Evolutionary conservation across 2,329 filamentous ascomycete genomes (phyloP).

Genomic region (Trichoderma brevicompactum): DNA sequence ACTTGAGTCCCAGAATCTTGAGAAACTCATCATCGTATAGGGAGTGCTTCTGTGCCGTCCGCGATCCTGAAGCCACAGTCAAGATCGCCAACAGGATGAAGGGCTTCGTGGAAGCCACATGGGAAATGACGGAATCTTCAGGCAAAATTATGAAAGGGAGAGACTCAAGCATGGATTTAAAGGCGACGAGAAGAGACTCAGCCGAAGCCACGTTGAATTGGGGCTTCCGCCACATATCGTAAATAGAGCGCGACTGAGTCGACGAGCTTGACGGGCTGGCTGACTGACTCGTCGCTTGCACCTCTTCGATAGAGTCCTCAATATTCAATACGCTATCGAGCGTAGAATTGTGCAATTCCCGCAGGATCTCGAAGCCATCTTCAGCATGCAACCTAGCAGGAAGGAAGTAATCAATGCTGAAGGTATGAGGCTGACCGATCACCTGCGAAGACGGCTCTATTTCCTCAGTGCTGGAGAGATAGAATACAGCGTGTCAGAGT

Average conservation of each 20-base stretch:
- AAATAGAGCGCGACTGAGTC: neutral
- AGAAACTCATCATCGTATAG: constrained; percentile 4
- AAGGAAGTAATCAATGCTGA: neutral
- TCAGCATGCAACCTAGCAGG: neutral
- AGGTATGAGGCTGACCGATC: neutral
- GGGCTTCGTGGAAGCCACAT: neutral
- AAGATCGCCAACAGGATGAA: neutral
- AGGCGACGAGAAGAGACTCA: neutral
- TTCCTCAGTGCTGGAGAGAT: neutral
- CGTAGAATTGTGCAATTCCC: constrained; percentile 2
- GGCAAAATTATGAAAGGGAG: neutral
- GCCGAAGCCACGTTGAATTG: constrained; percentile 11
- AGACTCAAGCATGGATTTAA: neutral
- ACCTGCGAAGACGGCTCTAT: neutral
- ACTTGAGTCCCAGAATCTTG: neutral
- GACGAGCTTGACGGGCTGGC: neutral
- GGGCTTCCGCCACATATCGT: neutral
- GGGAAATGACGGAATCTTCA: neutral
- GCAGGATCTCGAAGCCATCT: neutral
- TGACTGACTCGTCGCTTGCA: neutral
- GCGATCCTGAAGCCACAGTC: neutral
- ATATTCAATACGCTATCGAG: neutral
- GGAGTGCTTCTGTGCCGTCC: constrained; percentile 1
- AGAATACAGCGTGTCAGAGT: neutral
- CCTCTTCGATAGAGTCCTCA: neutral